Percentiles rank a stretch among this genome's conserved stretches.
These are phyloP conservation scores for Coemansia sp. DNA, from an alignment of 192 early-diverging fungal genomes.

Conservation along the genomic window DNA sequence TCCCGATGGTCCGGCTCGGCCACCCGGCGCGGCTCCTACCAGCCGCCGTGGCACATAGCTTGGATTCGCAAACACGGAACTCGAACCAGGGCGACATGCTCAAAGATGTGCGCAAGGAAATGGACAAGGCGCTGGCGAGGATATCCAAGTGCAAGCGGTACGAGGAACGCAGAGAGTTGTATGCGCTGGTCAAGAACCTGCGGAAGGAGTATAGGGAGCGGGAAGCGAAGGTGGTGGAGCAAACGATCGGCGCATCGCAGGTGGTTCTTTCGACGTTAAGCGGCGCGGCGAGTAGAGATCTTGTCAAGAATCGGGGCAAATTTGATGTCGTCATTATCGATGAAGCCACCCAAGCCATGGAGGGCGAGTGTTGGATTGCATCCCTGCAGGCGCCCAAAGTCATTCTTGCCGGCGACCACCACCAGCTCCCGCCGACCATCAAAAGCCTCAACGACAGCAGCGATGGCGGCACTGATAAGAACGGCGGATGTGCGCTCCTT, in stretches of 20 bases:
- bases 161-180: constrained; percentile 64
- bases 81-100: constrained; percentile 75
- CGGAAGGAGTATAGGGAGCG: constrained; percentile 68
- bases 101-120: constrained; percentile 73
- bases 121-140: constrained; percentile 67
- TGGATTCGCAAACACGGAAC: constrained; percentile 68
- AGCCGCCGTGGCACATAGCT: constrained; percentile 64
- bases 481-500: constrained; percentile 2
- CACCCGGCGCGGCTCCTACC: constrained; percentile 83
- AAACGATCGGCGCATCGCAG: constrained; percentile 60
- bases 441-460: constrained; percentile 50
- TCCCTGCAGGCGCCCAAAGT: constrained; percentile 70
- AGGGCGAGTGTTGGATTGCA: constrained; percentile 90
- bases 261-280: constrained; percentile 83
- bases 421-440: constrained; percentile 87
- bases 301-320: constrained; percentile 40
- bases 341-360: constrained; percentile 84
- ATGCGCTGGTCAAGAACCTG: constrained; percentile 66
- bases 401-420: constrained; percentile 88
- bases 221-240: constrained; percentile 69
- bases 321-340: constrained; percentile 91
- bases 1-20: constrained; percentile 78
- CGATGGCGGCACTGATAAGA: background rate
- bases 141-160: constrained; percentile 67
- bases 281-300: constrained; percentile 59